Evolutionary conservation across 1,284 basidiomycete genomes (phyloP).

Genomic region (Golubevia pallescens): DNA sequence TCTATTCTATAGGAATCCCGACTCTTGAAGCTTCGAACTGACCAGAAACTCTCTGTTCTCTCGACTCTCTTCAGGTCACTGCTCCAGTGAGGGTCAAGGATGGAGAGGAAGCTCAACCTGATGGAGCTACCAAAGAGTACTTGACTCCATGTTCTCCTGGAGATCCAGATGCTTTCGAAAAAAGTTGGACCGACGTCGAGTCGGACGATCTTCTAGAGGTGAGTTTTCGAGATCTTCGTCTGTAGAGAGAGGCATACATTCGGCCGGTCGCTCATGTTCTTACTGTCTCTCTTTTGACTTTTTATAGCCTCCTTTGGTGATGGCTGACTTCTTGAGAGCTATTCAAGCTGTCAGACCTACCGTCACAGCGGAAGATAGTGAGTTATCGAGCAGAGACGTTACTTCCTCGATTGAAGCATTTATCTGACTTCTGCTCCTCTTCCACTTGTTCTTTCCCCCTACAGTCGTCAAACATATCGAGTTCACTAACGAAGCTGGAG

Average conservation of each 20-base stretch:
- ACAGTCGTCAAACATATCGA: constrained; percentile 51
- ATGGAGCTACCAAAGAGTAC: constrained; percentile 36
- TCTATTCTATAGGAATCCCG: not conserved
- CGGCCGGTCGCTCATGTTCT: not conserved
- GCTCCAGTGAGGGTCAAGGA: constrained; percentile 36
- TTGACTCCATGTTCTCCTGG: constrained; percentile 53
- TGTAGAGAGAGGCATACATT: not conserved
- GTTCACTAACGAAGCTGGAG: constrained; percentile 49
- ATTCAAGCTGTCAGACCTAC: constrained; percentile 55
- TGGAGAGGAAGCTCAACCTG: constrained; percentile 19
- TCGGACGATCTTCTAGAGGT: constrained; percentile 46
- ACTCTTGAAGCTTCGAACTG: not conserved
- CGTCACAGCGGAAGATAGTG: constrained; percentile 51
- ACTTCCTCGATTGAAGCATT: too few species aligned
- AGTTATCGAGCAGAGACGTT: not conserved
- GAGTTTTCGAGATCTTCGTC: constrained; percentile 4
- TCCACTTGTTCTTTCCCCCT: not conserved
- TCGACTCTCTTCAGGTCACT: constrained; percentile 13
- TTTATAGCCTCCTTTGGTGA: constrained; percentile 44
- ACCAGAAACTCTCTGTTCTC: not conserved
- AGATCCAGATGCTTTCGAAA: constrained; percentile 46
- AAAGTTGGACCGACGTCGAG: constrained; percentile 57
- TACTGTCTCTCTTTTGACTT: not conserved
- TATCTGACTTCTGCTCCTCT: too few species aligned
- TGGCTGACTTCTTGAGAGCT: constrained; percentile 57